phyloP scores from a whole-genome alignment of 2,329 filamentous ascomycete species.

The Graphilbum sp. region DNA sequence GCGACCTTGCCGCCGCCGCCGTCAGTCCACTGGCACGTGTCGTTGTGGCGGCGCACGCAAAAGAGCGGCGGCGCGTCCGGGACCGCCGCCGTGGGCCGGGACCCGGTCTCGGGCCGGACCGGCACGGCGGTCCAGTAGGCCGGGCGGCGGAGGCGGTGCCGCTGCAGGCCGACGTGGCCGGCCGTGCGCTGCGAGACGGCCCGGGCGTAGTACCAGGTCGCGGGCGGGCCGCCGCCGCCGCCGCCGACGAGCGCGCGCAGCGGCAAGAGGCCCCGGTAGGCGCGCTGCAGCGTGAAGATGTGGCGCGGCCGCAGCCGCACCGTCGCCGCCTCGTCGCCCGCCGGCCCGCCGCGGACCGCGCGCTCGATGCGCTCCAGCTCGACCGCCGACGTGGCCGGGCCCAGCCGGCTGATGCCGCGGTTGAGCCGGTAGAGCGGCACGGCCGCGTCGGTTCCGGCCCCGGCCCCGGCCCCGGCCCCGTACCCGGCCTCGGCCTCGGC shows the following conservation, averaged over 20 bases:
- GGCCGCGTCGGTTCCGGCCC: too few species aligned
- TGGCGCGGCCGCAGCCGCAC: neutral
- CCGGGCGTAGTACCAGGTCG: neutral
- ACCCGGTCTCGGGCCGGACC: neutral
- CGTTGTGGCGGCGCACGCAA: neutral
- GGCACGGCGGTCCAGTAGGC: neutral
- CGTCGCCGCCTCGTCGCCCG: neutral
- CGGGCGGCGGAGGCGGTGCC: too few species aligned
- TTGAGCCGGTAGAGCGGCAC: conserved; percentile 1
- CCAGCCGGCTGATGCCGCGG: neutral
- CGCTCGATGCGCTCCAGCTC: conserved; percentile 1
- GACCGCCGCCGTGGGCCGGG: neutral
- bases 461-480: too few species aligned
- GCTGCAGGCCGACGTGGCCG: neutral
- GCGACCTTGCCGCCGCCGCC: neutral
- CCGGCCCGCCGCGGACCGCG: neutral
- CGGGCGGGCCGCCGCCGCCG: too few species aligned
- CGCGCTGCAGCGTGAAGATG: neutral
- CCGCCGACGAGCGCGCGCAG: too few species aligned
- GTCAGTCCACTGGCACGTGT: neutral
- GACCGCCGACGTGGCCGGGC: neutral
- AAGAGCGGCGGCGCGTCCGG: neutral
- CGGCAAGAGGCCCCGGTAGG: neutral
- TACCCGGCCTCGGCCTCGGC: too few species aligned
- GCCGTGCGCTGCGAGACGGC: neutral